Percentiles rank a stretch among this genome's conserved stretches.
Conservation (phyloP, 2,329 filamentous ascomycete genomes). For the Phaeophleospora eucalypticola region DNA sequence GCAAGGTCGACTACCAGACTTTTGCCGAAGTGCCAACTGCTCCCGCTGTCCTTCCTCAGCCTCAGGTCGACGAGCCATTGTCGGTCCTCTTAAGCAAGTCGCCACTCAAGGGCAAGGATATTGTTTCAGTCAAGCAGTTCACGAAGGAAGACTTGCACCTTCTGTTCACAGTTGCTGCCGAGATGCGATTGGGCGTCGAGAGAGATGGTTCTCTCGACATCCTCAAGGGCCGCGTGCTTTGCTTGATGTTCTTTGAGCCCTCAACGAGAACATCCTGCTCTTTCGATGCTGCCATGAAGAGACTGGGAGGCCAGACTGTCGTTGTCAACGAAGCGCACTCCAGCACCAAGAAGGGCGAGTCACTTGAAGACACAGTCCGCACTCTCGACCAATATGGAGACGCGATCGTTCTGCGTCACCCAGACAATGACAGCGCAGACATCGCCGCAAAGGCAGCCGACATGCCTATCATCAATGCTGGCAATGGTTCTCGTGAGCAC, state of each 20-base stretch:
- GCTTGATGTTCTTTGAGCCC: slow-evolving; percentile 95
- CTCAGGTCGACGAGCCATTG: slow-evolving; percentile 57
- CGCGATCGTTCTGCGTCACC: slow-evolving; percentile 92
- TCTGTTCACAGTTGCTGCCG: slow-evolving; percentile 92
- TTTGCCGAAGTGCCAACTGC: slow-evolving; percentile 50
- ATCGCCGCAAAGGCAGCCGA: slow-evolving; percentile 81
- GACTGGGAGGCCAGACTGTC: slow-evolving; percentile 83
- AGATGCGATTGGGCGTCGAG: slow-evolving; percentile 95
- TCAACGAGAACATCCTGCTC: slow-evolving; percentile 93
- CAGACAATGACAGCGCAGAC: slow-evolving; percentile 73
- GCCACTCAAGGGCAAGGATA: slow-evolving; percentile 82
- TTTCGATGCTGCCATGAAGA: slow-evolving; percentile 98
- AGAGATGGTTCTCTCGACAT: slow-evolving; percentile 84
- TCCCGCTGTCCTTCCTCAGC: slow-evolving; percentile 24
- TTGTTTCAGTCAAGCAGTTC: slow-evolving; percentile 90
- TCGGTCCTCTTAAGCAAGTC: slow-evolving; percentile 72
- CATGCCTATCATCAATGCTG: slow-evolving; percentile 93
- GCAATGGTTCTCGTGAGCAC: slow-evolving; percentile 93
- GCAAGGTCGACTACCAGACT: slow-evolving; percentile 83
- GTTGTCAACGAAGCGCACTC: slow-evolving; percentile 78
- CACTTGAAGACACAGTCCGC: slow-evolving; percentile 85
- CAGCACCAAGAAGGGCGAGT: slow-evolving; percentile 90
- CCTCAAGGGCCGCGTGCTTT: slow-evolving; percentile 79
- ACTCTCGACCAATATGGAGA: slow-evolving; percentile 93
- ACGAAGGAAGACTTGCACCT: slow-evolving; percentile 81